Conservation (phyloP, 805 yeast species). For the Ogataea nonfermentans region DNA sequence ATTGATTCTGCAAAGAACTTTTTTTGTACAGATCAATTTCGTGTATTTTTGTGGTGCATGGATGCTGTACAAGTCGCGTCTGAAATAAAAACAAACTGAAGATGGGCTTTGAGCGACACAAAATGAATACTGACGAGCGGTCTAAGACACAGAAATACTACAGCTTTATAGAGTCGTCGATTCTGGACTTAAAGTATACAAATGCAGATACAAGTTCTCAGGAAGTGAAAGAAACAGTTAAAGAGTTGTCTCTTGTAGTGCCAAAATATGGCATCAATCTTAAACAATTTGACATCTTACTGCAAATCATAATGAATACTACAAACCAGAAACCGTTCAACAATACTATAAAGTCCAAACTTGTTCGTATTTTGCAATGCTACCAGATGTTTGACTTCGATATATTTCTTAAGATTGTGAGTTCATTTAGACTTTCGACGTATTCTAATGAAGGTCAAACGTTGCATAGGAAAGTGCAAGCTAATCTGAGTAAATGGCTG, state of each 20-base stretch:
- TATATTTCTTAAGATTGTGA: constrained; percentile 21
- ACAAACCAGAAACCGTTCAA: constrained; percentile 15
- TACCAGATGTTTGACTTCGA: constrained; percentile 26
- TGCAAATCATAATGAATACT: constrained; percentile 22
- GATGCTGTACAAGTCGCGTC: constrained; percentile 11
- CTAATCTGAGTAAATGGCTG: constrained; percentile 21
- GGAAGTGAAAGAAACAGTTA: constrained; percentile 11
- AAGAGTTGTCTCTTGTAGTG: constrained; percentile 22
- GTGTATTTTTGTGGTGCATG: constrained; percentile 2
- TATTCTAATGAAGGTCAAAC: constrained; percentile 22
- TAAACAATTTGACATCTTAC: constrained; percentile 17
- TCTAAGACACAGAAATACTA: constrained; percentile 12
- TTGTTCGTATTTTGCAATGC: constrained; percentile 18
- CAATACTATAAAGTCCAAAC: constrained; percentile 14
- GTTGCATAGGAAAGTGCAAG: constrained; percentile 21
- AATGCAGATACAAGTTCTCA: constrained; percentile 1
- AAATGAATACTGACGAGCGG: constrained; percentile 1
- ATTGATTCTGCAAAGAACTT: constrained; percentile 5
- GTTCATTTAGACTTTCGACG: constrained; percentile 23
- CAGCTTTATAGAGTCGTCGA: constrained; percentile 11
- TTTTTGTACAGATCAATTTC: constrained; percentile 3
- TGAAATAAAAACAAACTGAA: constrained; percentile 5
- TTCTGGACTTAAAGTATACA: constrained; percentile 1
- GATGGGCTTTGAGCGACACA: not conserved
- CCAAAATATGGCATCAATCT: constrained; percentile 26